Base-by-base conservation (phyloP, 176 grass and related monocot species). In the Zea luxurians region DNA sequence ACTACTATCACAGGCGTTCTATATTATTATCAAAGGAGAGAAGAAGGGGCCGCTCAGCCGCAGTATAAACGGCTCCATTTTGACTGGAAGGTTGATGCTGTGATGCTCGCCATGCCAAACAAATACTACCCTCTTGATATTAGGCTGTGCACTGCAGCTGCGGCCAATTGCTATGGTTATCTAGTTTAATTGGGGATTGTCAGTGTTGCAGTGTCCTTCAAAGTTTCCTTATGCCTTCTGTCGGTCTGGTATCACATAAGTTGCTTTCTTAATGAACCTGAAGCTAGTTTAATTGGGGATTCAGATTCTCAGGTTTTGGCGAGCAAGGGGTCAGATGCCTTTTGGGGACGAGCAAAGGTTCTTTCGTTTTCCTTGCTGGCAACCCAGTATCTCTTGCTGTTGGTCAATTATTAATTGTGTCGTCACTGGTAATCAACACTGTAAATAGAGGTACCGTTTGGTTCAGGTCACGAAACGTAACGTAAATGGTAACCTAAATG, bases 251-350 rank as follows among this genome's bases (percentile, higher is more conserved):
- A 27, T 16, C 37, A 45, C 72, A 43, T 75, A 61, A 45, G 37
- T 10, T 13, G 18, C 49, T 82, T 65, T 64, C 42, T 37, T 37
- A 11, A 20, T 64, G 15, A 11, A 10, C 3, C 16, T 5, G 16
- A 79, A 57, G 58, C 59, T 20, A 35, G 35, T 60, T 36, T 10
- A 61, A 61, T 48, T 2, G 12, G 11, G 42, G 8, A 17, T 64
- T 42, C 58, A 34, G 58, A 61, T 61, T 27, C 57, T 53, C 46
- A 13, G 47, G 16, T 53, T 82, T 72, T 42, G 16, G 59, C 6
- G 45, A 72, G 58, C 85, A 13, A 78, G 59, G 78, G 59, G 48
- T 44, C 79, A 78, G 3, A 37, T 82, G 66, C 10, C 79, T 61
- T 57, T 66, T 78, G 65, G 66, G 12, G 12, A 35, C 10, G 65